Base-by-base conservation (phyloP, 345 rosid genomes). In the Gossypium turneri region DNA sequence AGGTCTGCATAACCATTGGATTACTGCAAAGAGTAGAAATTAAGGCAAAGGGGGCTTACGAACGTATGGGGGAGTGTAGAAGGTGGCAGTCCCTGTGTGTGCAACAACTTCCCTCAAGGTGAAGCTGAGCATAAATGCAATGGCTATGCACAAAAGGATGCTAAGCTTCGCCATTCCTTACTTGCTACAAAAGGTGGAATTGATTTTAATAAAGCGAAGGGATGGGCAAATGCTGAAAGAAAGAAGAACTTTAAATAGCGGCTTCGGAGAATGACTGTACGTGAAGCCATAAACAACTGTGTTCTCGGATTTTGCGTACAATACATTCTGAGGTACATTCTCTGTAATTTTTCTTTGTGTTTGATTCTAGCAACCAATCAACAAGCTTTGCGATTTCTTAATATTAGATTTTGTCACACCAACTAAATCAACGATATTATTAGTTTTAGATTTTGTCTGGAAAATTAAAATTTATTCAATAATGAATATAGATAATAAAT, bases 11-110 rank as follows among this genome's bases (percentile, higher is more conserved):
- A 34, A 5, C 41, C 41, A 53, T n/a, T 53, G 57, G 16, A 53
- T 7, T 53, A 51, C 55, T 13, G 8, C 17, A 2, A 34, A 6
- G 41, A 34, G 15, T 51, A 53, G 0, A 53, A 17, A 53, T 0
- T 10, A 66, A 25, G 3, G 45, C 12, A 6, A 73, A 11, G 47
- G 66, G 29, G 59, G 29, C 77, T 74, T 68, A 78, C 77, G 77
- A 45, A 57, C 38, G 51, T 78, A 78, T 74, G 74, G 70, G 34
- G 69, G 61, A 59, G 64, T 68, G 50, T 74, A 78, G 45, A 50
- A 78, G 5, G 77, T 78, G 19, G 81, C 77, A 25, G 77, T 78
- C 2, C 75, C 81, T 8, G 20, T 2, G 41, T 67, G 41, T 8
- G 77, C 77, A 45, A 43, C 7, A 38, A 45, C 71, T 78, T 60